A percentile compares a stretch with the other conserved stretches of the same genome.
These are phyloP conservation scores for Lactuca sativa DNA, from an alignment of 129 eudicot genomes.

Conservation along the genomic window DNA sequence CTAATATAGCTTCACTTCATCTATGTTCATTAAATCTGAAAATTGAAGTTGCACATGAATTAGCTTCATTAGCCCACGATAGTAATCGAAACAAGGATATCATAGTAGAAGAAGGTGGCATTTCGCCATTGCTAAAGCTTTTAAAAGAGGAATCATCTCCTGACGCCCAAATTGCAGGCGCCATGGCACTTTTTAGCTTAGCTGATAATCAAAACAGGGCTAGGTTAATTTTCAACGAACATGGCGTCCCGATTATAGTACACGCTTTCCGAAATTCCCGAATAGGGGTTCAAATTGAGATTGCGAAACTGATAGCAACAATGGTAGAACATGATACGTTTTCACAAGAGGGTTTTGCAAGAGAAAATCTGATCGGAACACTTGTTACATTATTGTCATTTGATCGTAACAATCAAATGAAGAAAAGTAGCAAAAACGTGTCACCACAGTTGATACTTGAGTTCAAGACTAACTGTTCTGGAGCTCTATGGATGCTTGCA, in stretches of 20 bases:
- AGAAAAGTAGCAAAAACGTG: slow-evolving; percentile 40
- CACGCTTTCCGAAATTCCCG: slow-evolving; percentile 33
- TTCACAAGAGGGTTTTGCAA: slow-evolving; percentile 53
- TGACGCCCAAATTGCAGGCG: slow-evolving; percentile 22
- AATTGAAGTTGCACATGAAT: slow-evolving; percentile 38
- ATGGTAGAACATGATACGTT: slow-evolving; percentile 42
- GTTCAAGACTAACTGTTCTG: slow-evolving; percentile 55
- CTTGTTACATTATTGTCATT: slow-evolving; percentile 48
- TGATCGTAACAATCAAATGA: slow-evolving; percentile 41
- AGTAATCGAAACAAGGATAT: slow-evolving; percentile 53
- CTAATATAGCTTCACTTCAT: slow-evolving; percentile 37
- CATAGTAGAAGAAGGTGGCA: slow-evolving; percentile 33
- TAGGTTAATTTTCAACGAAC: slow-evolving; percentile 30
- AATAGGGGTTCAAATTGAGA: slow-evolving; percentile 42
- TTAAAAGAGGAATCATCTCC: slow-evolving; percentile 15
- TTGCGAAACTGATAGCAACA: slow-evolving; percentile 42
- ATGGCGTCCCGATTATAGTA: slow-evolving; percentile 42
- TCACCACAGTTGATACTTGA: slow-evolving; percentile 36
- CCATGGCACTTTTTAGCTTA: slow-evolving; percentile 25
- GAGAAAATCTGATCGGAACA: slow-evolving; percentile 56
- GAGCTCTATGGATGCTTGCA: slow-evolving; percentile 57
- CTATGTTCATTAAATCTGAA: slow-evolving; percentile 6
- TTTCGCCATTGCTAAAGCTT: slow-evolving; percentile 32
- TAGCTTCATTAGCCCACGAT: slow-evolving; percentile 45
- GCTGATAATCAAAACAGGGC: slow-evolving; percentile 46